phyloP scores from a whole-genome alignment of 257 asterid species.

The Ilex aquifolium region DNA sequence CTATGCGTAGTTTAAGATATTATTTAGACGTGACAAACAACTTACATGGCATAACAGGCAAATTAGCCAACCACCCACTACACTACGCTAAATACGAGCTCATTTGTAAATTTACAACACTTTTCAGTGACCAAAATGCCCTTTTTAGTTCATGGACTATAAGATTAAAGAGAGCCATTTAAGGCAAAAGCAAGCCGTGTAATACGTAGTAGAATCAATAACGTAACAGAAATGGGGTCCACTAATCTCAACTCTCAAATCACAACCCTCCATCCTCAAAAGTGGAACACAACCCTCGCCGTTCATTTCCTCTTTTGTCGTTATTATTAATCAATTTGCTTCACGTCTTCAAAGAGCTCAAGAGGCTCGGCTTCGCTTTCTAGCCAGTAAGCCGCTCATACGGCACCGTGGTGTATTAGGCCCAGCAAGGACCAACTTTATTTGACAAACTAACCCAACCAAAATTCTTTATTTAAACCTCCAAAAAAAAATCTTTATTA shows the following conservation, averaged over 20 bases:
- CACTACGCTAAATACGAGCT: too few relatives aligned
- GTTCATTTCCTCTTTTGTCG: conserved; percentile 8
- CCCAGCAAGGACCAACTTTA: not conserved
- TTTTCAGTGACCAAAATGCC: too few relatives aligned
- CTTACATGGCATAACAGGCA: too few relatives aligned
- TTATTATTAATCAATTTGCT: conserved; percentile 8
- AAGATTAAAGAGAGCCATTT: too few relatives aligned
- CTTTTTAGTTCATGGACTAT: too few relatives aligned
- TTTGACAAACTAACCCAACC: not conserved
- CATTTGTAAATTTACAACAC: too few relatives aligned
- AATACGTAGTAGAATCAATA: conserved; percentile 1
- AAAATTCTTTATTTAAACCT: not conserved
- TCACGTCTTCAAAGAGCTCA: conserved; percentile 25
- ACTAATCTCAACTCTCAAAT: conserved; percentile 10
- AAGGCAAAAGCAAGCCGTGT: conserved; percentile 18
- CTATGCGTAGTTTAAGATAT: too few relatives aligned
- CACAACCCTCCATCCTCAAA: conserved; percentile 24
- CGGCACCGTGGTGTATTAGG: not conserved
- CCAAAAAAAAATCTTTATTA: not conserved
- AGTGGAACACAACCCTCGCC: conserved; percentile 5
- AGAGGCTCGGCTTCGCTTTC: conserved; percentile 4
- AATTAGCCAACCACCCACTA: too few relatives aligned
- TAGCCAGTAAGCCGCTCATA: not conserved
- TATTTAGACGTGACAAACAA: too few relatives aligned
- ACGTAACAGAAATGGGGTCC: conserved; percentile 30